Base-by-base conservation (phyloP, 441 rosid genomes). In the Isatis lusitanica region DNA sequence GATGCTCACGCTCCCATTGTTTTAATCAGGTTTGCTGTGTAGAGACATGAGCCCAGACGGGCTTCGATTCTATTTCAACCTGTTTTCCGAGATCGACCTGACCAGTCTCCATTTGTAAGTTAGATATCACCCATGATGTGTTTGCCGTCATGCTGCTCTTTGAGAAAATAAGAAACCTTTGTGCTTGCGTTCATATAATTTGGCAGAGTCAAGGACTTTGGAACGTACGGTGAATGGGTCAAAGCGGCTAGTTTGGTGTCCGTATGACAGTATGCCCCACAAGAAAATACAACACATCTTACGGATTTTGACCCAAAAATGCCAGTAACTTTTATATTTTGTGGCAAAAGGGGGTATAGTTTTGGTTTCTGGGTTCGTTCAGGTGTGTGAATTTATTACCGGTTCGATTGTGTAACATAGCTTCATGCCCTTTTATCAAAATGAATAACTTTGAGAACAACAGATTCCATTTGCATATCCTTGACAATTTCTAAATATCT, bases 1-100 rank as follows among this genome's bases (percentile, higher is more conserved):
- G 9, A 16, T 40, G 50, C 24, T 53, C 39, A 67, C 11, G 31
- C 16, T 66, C 62, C 17, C 42, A 52, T 71, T 63, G 59, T 71
- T 36, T 7, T 83, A 71, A 63, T 81, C 87, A 94, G 98, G 97
- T 75, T 77, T 94, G 76, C 81, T 94, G 36, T 90, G 97, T 83
- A 86, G 98, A 81, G 99, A 94, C 76, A 60, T 87, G 68, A 92
- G 98, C 78, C 89, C 91, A 18, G 92, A 94, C 73, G 97, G 98
- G 16, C 92, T 92, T 75, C 85, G 87, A 66, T 94, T 90, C 77
- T 92, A 87, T 74, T 64, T 86, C 75, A 94, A 90, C 83, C 68
- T 89, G 74, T 94, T 92, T 78, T 80, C 90, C 6, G 98, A 88
- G 61, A 83, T 89, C 24, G 81, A 64, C 78, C 73, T 75, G 5